These are phyloP conservation scores for Trifolium repens DNA, from an alignment of 306 rosid species.

Conservation along the genomic window DNA sequence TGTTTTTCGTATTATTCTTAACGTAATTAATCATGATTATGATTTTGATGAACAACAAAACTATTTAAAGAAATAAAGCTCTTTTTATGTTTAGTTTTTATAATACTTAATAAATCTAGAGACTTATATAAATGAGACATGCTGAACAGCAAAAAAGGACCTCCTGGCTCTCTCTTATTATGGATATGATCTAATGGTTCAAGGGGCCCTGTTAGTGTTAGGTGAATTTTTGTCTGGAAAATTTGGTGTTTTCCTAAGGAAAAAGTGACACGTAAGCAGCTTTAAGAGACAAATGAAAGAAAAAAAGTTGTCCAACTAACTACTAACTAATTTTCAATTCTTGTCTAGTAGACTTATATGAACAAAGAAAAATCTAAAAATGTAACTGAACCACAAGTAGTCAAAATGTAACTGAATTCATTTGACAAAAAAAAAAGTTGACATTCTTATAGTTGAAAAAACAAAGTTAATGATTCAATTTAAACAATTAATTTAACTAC, in stretches of 20 bases:
- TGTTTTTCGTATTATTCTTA: too few species aligned
- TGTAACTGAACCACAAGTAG: background rate
- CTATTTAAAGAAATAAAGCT: too few species aligned
- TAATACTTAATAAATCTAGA: too few species aligned
- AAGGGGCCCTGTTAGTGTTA: constrained; percentile 30
- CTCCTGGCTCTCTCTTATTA: background rate
- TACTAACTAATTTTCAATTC: constrained; percentile 18
- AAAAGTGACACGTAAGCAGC: constrained; percentile 7
- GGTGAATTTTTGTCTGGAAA: constrained; percentile 7
- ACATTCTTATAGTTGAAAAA: background rate
- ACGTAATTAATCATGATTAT: too few species aligned
- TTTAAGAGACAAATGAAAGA: background rate
- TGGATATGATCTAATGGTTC: constrained; percentile 33
- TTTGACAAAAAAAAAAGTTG: background rate
- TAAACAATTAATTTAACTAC: background rate
- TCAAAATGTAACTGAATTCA: constrained; percentile 13
- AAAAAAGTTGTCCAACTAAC: constrained; percentile 21
- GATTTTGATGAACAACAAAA: too few species aligned
- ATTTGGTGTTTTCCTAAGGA: background rate
- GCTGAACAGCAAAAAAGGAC: background rate
- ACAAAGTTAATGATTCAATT: background rate
- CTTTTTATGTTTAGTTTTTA: too few species aligned
- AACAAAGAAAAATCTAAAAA: background rate
- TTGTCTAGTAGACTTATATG: background rate
- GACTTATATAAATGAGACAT: background rate